A percentile compares a stretch with the other conserved stretches of the same genome.
phyloP scores from a whole-genome alignment of 495 filamentous ascomycete genomes.

The Aspergillus ostianus region DNA sequence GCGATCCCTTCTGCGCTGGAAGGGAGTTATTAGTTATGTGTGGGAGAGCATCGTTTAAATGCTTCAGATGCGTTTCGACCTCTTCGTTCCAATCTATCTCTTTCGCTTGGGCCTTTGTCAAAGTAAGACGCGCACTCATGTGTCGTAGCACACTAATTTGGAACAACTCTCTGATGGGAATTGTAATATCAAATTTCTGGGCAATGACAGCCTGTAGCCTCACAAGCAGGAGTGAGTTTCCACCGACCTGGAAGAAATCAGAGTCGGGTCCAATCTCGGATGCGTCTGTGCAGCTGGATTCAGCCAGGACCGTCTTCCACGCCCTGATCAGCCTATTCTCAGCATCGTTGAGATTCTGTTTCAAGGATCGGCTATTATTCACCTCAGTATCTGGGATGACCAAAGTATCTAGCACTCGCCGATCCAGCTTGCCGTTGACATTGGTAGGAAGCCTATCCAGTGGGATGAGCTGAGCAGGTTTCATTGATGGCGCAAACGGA shows the following conservation, averaged over 20 bases:
- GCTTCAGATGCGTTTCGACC: background rate
- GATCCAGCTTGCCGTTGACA: slow-evolving; percentile 34
- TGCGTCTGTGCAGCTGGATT: background rate
- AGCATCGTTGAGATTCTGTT: background rate
- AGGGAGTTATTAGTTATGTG: background rate
- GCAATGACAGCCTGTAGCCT: slow-evolving; percentile 14
- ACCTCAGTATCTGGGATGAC: background rate
- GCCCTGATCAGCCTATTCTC: background rate
- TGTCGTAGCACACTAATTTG: slow-evolving; percentile 20
- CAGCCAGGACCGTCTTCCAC: background rate
- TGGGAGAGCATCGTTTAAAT: background rate
- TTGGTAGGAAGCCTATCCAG: slow-evolving; percentile 36
- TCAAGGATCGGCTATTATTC: background rate
- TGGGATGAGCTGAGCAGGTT: slow-evolving; percentile 27
- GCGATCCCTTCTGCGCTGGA: background rate
- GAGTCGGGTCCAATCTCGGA: slow-evolving; percentile 1
- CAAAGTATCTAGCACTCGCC: slow-evolving; percentile 13
- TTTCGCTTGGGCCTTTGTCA: background rate
- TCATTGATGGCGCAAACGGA: slow-evolving; percentile 38
- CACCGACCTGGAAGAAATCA: slow-evolving; percentile 28
- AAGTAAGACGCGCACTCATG: slow-evolving; percentile 24
- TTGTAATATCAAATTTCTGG: slow-evolving; percentile 13
- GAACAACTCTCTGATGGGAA: slow-evolving; percentile 21
- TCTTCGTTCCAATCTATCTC: slow-evolving; percentile 4
- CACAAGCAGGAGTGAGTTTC: slow-evolving; percentile 22